These are phyloP conservation scores for Polytrichum formosum DNA, from an alignment of 225 moss, liverwort and hornwort genomes.

Conservation along the genomic window DNA sequence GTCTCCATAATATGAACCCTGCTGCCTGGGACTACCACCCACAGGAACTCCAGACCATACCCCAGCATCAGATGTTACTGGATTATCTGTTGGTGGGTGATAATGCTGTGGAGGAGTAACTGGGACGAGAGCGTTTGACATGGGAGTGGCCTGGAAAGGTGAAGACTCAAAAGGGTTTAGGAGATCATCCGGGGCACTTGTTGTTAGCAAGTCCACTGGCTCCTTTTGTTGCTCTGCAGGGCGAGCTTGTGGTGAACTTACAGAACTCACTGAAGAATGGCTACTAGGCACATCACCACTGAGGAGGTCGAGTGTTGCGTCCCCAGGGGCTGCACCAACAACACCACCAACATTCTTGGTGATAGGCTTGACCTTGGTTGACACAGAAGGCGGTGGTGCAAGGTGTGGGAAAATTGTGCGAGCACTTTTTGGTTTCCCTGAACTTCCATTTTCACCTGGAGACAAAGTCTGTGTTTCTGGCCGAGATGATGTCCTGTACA, in stretches of 20 bases:
- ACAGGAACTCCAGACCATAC: slow-evolving; percentile 46
- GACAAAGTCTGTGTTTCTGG: slow-evolving; percentile 22
- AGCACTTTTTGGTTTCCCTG: slow-evolving; percentile 35
- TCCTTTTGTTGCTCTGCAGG: slow-evolving; percentile 24
- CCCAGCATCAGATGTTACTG: slow-evolving; percentile 38
- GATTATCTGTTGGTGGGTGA: slow-evolving; percentile 25
- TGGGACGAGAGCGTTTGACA: slow-evolving; percentile 23
- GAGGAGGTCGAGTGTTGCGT: slow-evolving; percentile 66
- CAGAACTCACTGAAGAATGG: slow-evolving; percentile 31
- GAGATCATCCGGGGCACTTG: slow-evolving; percentile 35
- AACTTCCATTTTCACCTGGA: slow-evolving; percentile 15
- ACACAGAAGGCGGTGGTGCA: slow-evolving; percentile 67
- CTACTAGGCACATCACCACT: slow-evolving; percentile 67
- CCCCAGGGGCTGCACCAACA: slow-evolving; percentile 27
- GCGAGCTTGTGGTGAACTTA: slow-evolving; percentile 29
- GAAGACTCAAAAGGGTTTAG: slow-evolving; percentile 71
- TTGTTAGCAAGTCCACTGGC: slow-evolving; percentile 36
- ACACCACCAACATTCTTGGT: slow-evolving; percentile 20
- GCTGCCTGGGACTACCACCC: slow-evolving; percentile 25
- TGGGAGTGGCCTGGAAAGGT: slow-evolving; percentile 68
- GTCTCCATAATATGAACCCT: slow-evolving; percentile 45
- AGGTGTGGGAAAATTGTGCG: slow-evolving; percentile 52
- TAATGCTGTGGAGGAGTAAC: slow-evolving; percentile 25
- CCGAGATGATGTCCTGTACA: slow-evolving; percentile 23
- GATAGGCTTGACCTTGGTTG: slow-evolving; percentile 39